Evolutionary conservation across 2,329 filamentous ascomycete genomes (phyloP).

Genomic region (Orbilia javanica): DNA sequence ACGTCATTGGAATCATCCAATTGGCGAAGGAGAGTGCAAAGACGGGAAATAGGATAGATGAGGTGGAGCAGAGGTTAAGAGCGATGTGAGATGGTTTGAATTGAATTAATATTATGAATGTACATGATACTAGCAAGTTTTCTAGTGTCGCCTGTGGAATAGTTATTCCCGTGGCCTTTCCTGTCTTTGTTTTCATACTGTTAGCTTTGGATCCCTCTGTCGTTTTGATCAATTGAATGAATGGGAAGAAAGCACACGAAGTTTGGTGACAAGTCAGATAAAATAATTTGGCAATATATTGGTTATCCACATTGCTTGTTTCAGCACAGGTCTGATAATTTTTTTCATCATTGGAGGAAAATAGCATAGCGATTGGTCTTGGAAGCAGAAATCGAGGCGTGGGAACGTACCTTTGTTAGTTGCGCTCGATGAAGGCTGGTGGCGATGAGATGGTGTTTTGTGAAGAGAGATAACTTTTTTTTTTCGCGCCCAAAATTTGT

Average conservation of each 20-base stretch:
- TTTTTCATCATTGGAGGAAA: slow-evolving; percentile 52
- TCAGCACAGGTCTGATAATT: slow-evolving; percentile 59
- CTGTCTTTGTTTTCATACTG: slow-evolving; percentile 15
- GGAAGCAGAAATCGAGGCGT: neutral
- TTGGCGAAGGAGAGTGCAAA: slow-evolving; percentile 60
- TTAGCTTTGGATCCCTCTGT: slow-evolving; percentile 26
- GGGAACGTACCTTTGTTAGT: slow-evolving; percentile 19
- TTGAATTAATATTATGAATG: slow-evolving; percentile 5
- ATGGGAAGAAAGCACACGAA: neutral
- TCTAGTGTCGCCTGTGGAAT: neutral
- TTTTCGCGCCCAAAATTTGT: slow-evolving; percentile 20
- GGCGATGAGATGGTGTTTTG: neutral
- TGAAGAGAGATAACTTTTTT: neutral
- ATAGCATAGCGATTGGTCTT: neutral
- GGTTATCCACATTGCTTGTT: slow-evolving; percentile 57
- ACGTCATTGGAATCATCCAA: slow-evolving; percentile 61
- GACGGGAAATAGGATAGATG: slow-evolving; percentile 59
- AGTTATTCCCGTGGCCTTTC: neutral
- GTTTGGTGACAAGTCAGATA: slow-evolving; percentile 47
- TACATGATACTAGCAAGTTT: slow-evolving; percentile 6
- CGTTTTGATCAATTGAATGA: slow-evolving; percentile 2
- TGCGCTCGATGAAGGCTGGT: neutral
- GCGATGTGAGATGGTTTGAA: neutral
- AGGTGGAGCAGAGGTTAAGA: slow-evolving; percentile 38
- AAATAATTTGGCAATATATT: slow-evolving; percentile 57